phyloP scores from a whole-genome alignment of 352 stramenopile genomes.

The Aphanomyces cochlioides region DNA sequence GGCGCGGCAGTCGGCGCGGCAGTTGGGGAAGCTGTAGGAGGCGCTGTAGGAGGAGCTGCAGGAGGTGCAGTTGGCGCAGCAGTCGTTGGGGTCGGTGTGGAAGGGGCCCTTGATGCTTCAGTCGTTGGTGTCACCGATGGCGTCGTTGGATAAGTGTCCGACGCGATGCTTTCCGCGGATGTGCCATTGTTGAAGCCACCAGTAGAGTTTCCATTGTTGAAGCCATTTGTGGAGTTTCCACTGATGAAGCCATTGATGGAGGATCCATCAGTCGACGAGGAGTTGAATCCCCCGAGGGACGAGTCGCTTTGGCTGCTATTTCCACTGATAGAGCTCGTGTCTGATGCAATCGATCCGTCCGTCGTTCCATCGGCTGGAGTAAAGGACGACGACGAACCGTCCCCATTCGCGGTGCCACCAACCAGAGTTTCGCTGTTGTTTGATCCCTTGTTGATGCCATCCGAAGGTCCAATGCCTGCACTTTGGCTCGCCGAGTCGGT shows the following conservation, averaged over 20 bases:
- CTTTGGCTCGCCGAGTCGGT: background rate
- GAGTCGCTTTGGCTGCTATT: too few relatives aligned
- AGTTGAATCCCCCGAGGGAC: too few relatives aligned
- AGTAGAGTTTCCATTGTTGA: background rate
- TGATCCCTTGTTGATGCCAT: too few relatives aligned
- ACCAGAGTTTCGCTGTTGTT: conserved; percentile 6
- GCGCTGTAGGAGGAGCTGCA: background rate
- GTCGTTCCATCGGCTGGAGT: background rate
- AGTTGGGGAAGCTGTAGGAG: background rate
- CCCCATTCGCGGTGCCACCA: background rate
- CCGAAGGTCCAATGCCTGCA: background rate
- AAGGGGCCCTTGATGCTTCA: background rate
- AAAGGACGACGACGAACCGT: background rate
- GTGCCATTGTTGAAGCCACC: background rate
- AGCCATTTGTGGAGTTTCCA: background rate
- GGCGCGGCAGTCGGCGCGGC: background rate
- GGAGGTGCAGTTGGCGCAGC: background rate
- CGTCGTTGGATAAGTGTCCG: background rate
- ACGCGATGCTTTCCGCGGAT: background rate
- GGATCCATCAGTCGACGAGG: too few relatives aligned
- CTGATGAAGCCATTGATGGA: background rate
- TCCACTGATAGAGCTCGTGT: too few relatives aligned
- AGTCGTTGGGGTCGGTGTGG: background rate
- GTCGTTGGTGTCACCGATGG: background rate
- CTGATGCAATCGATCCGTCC: too few relatives aligned